Percentiles rank a stretch among this genome's conserved stretches.
phyloP scores from a whole-genome alignment of 305 asterid species.

The Fraxinus ornus region DNA sequence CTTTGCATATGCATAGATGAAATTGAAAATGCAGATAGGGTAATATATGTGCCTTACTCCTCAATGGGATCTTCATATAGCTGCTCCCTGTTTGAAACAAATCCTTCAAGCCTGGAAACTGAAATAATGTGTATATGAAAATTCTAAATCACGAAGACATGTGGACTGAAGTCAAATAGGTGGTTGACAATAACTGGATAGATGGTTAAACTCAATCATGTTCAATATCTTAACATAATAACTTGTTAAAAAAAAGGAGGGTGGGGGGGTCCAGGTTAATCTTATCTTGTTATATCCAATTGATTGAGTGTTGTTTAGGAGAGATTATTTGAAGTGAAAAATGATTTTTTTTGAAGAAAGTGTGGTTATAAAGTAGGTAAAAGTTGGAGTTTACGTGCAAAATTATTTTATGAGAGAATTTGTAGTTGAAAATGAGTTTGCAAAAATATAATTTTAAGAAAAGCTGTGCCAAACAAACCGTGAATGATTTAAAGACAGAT shows the following conservation, averaged over 20 bases:
- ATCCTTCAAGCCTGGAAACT: constrained; percentile 99
- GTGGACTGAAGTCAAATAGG: background rate
- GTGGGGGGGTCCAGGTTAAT: background rate
- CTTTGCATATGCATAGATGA: constrained; percentile 21
- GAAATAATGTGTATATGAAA: constrained; percentile 39
- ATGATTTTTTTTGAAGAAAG: too few species aligned
- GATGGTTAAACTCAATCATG: background rate
- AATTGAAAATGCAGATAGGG: constrained; percentile 23
- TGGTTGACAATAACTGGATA: background rate
- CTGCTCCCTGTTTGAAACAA: constrained; percentile 99
- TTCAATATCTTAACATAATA: background rate
- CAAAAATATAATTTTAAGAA: too few species aligned
- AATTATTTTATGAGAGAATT: too few species aligned
- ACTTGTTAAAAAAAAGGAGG: background rate
- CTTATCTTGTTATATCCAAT: background rate
- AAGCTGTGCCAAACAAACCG: too few species aligned
- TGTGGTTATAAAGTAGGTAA: too few species aligned
- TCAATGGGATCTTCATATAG: constrained; percentile 98
- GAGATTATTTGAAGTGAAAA: too few species aligned
- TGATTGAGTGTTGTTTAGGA: background rate
- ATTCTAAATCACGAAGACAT: constrained; percentile 14
- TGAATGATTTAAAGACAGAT: background rate
- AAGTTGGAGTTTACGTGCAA: too few species aligned
- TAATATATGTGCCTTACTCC: constrained; percentile 61
- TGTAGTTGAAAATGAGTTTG: too few species aligned